Base-by-base conservation (phyloP, 768 basidiomycete species). In the Sporobolomyces pararoseus region DNA sequence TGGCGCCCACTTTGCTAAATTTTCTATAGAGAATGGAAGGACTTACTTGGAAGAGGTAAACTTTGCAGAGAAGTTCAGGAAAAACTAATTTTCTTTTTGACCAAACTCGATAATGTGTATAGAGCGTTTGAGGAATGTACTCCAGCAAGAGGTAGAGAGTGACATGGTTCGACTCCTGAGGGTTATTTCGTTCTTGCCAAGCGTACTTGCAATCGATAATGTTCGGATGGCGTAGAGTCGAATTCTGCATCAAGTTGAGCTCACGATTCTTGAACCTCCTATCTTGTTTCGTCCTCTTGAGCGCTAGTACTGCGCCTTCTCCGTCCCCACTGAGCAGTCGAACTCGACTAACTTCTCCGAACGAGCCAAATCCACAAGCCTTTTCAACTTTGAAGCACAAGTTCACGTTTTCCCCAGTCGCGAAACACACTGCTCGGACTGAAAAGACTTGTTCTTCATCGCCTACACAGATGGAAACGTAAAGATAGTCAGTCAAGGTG, bases 191-290 rank as follows among this genome's bases (percentile, higher is more conserved):
- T 49, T 61, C 59, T 49, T 98, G 98, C 84, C 97, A 98, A 81
- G 94, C 98, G 25, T 91, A 91, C 76, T 87, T 88, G 71, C 98
- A 86, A 77, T 95, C 92, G 76, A 97, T 92, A 54, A 98, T 92
- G 78, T 97, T 97, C 23, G 69, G 63, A 50, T 68, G 69, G 7
- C 19, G 27, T 34, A 70, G 91, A 63, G 95, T 86, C 27, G 14
- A n/a, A 14, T 78, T 91, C 86, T 95, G 39, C 58, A 98, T 97
- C 81, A 99, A 97, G 83, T 98, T 94, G 64, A 99, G 84, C 82
- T 99, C 96, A 76, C 96, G 96, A 82, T 98, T 98, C 95, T 98
- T 99, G 89, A 98, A 99, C 76, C 94, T 87, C 84, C 96, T 95
- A 83, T 99, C 96, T 84, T 99, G 96, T 71, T 96, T 82, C 51